Evolutionary conservation across 306 rosid species (phyloP).

Genomic region (Gastrolobium bilobum): DNA sequence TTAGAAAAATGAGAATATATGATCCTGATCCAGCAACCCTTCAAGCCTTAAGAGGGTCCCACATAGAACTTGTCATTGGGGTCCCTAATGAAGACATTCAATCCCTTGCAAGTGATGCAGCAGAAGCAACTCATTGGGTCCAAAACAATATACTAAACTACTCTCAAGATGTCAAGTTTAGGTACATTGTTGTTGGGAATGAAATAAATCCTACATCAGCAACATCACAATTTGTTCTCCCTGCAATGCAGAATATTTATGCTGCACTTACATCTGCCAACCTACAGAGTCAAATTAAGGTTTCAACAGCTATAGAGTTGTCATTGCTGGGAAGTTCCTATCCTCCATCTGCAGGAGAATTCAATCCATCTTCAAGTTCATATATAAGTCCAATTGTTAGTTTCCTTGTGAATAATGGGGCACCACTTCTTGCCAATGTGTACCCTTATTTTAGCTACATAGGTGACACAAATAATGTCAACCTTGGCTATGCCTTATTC

Average conservation of each 20-base stretch:
- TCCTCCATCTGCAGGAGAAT: constrained; percentile 61
- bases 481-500: constrained; percentile 56
- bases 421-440: constrained; percentile 72
- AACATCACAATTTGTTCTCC: constrained; percentile 26
- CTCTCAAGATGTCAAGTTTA: constrained; percentile 50
- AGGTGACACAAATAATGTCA: neutral
- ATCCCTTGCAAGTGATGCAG: constrained; percentile 35
- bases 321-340: constrained; percentile 41
- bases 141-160: constrained; percentile 41
- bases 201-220: constrained; percentile 47
- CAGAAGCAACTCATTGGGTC: constrained; percentile 56
- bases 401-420: constrained; percentile 50
- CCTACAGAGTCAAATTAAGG: constrained; percentile 55
- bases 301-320: constrained; percentile 60
- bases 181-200: constrained; percentile 65
- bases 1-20: constrained; percentile 48
- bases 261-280: constrained; percentile 46
- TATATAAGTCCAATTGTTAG: constrained; percentile 54
- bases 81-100: constrained; percentile 41
- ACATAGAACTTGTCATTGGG: constrained; percentile 60
- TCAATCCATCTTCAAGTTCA: constrained; percentile 33
- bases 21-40: constrained; percentile 45
- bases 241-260: constrained; percentile 53
- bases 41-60: constrained; percentile 61
- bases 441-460: constrained; percentile 61